Conservation (phyloP, 2,329 filamentous ascomycete species). For the Cryphonectria japonica region DNA sequence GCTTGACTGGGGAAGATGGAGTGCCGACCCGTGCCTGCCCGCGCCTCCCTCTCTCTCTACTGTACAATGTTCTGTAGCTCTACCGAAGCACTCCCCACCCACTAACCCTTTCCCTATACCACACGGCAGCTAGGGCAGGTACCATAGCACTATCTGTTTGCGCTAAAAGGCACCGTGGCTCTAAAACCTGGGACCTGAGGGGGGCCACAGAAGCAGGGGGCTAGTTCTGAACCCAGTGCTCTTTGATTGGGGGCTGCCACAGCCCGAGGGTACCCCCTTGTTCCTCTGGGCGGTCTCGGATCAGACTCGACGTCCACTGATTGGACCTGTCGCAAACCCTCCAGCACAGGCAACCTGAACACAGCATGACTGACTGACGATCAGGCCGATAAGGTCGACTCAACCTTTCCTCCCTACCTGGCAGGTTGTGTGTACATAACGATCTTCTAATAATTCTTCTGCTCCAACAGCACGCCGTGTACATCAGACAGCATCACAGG, state of each 20-base stretch:
- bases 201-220: not conserved
- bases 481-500: not conserved
- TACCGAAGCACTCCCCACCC: not conserved
- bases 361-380: conserved; percentile 1
- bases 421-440: not conserved
- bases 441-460: not conserved
- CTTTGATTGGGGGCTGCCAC: not conserved
- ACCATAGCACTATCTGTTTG: too few relatives aligned
- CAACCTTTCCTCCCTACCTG: not conserved
- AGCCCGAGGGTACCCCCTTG: not conserved
- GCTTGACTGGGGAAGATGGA: not conserved
- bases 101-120: not conserved
- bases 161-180: not conserved
- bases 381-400: conserved; percentile 2
- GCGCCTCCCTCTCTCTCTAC: not conserved
- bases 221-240: not conserved
- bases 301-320: conserved; percentile 9
- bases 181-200: not conserved
- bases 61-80: not conserved
- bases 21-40: not conserved
- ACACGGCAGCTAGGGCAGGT: too few relatives aligned
- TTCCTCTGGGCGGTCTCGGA: conserved; percentile 4
- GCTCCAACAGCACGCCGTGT: not conserved
- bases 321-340: conserved; percentile 9
- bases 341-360: not conserved